Conservation (phyloP, 73 alveolate species). For the Blepharisma stoltei region DNA sequence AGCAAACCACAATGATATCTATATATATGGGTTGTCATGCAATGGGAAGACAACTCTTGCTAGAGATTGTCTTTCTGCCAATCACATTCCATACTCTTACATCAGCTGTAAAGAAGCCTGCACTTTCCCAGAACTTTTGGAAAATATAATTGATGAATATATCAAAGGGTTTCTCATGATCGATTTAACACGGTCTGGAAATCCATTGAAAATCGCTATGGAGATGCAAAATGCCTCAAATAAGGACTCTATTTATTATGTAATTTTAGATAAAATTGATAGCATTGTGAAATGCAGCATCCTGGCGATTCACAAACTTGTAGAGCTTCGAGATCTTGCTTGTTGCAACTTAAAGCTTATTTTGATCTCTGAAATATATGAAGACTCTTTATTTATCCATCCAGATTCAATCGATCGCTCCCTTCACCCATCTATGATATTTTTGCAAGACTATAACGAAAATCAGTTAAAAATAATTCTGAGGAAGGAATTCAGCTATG, state of each 20-base stretch:
- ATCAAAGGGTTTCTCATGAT: neutral
- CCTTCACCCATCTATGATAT: neutral
- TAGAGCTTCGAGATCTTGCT: neutral
- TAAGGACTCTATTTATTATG: neutral
- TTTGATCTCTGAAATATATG: neutral
- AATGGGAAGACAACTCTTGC: neutral
- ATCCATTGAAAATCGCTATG: constrained; percentile 3
- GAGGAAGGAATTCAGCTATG: neutral
- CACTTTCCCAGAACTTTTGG: neutral
- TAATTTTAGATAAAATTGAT: constrained; percentile 4
- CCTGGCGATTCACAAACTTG: neutral
- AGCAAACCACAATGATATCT: neutral
- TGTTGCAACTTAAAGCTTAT: neutral
- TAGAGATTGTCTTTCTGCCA: neutral
- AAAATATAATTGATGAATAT: neutral
- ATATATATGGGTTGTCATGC: constrained; percentile 11
- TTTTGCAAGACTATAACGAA: neutral
- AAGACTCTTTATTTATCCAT: constrained; percentile 12
- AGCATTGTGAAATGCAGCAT: neutral
- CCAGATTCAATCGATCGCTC: constrained; percentile 16
- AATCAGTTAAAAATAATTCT: neutral
- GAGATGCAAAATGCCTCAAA: neutral
- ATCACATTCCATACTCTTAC: neutral
- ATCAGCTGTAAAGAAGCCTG: neutral
- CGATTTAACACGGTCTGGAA: neutral